Conservation (phyloP, 805 yeast genomes). For the Blastobotrys parvus region DNA sequence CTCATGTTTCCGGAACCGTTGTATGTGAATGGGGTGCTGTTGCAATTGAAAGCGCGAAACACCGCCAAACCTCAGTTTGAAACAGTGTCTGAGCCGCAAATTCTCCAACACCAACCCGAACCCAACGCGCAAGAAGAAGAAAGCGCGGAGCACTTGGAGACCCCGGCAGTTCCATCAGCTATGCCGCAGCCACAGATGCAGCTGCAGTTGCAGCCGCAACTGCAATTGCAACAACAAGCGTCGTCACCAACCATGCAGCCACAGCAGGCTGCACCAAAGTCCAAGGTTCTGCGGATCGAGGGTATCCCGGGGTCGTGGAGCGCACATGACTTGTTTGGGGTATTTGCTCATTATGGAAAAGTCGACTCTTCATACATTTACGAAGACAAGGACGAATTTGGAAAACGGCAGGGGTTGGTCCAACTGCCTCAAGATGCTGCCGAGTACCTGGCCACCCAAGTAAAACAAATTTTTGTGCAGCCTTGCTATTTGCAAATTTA, state of each 20-base stretch:
- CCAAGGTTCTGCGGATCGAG: conserved; percentile 7
- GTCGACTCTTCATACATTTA: conserved; percentile 10
- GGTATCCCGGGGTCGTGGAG: conserved; percentile 13
- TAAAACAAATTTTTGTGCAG: background rate
- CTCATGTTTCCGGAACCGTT: background rate
- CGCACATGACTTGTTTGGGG: conserved; percentile 8
- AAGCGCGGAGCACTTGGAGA: too few species aligned
- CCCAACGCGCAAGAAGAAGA: background rate
- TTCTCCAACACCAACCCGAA: too few species aligned
- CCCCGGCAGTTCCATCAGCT: too few species aligned
- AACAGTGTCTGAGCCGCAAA: too few species aligned
- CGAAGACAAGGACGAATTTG: conserved; percentile 9
- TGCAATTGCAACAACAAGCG: background rate
- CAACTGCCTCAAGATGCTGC: conserved; percentile 7
- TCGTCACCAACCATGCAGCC: background rate
- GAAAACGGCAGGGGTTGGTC: conserved; percentile 12
- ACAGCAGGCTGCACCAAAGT: background rate
- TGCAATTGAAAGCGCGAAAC: background rate
- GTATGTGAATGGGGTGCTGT: background rate
- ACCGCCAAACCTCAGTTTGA: too few species aligned
- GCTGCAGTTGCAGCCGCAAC: background rate
- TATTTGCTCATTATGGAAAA: conserved; percentile 8
- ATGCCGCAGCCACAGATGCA: background rate
- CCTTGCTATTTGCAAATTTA: background rate
- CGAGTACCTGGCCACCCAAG: background rate